Evolutionary conservation across 1,284 basidiomycete species (phyloP), one percentile per base, ranked within the genome.

Genomic region (Macrocystidia cucumis): DNA sequence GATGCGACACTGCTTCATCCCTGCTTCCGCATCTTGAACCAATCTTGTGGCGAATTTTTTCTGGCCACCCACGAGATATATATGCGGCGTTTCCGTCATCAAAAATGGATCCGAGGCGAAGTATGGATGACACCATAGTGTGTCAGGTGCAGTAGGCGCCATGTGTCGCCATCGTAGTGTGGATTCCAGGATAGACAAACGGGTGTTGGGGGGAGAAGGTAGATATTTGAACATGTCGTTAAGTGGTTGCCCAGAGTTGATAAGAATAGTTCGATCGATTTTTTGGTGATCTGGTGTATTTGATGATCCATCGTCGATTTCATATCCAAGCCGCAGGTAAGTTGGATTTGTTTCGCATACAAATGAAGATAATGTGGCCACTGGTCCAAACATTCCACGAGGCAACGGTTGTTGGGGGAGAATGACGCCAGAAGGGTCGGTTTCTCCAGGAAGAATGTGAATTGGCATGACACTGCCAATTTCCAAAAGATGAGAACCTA

Each of bases 101-200:
- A 97, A 71, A 59, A 99, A 98, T 0, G 96, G 96, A 56, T 99
- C 96, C 6, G 66, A 63, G 24, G 78, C 70, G 34, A 87, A 80
- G 63, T 88, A 98, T 6, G 96, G 96, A 56, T 97, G 95, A 52
- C 95, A 97, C 91, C 92, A 98, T 1, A 99, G 71, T 1, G 96
- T 99, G 59, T 99, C 96, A 9, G 96, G 96, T 9, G 95, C 92
- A 1, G 95, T 98, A 0, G 96, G 96, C 7, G 96, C 95, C 48
- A 97, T 76, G 60, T 98, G 96, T 42, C 91, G 72, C 96, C 93
- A 98, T 50, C 74, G 77, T 8, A 99, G 67, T 9, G 91, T 93
- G 32, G 82, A 70, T 44, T 78, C 70, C 2, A 90, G 78, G 49
- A 97, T 74, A 3, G 71, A 71, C 24, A 97, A 57, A 14, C 84